Percentiles rank a stretch among this genome's conserved stretches.
Evolutionary conservation across 2,329 filamentous ascomycete species (phyloP).

Genomic region (Exophiala sideris): DNA sequence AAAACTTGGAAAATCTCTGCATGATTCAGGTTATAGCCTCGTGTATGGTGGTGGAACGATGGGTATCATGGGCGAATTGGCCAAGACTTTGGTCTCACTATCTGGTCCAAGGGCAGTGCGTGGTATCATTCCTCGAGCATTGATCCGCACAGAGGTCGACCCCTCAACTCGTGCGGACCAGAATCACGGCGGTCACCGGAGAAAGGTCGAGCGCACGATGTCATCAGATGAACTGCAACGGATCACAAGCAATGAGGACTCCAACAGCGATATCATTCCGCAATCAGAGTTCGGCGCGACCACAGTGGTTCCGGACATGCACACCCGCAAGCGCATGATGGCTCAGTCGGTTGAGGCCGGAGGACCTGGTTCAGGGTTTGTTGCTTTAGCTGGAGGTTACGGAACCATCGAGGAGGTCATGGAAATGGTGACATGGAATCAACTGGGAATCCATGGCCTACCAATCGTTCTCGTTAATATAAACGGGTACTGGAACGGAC

Average conservation of each 20-base stretch:
- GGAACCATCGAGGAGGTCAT: conserved; percentile 95
- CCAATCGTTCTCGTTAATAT: conserved; percentile 83
- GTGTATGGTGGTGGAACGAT: conserved; percentile 95
- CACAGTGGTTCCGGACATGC: conserved; percentile 92
- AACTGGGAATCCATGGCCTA: conserved; percentile 82
- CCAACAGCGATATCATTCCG: conserved; percentile 31
- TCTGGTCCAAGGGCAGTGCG: conserved; percentile 79
- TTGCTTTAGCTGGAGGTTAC: conserved; percentile 84
- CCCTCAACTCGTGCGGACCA: conserved; percentile 14
- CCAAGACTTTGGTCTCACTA: conserved; percentile 78
- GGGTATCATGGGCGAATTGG: conserved; percentile 92
- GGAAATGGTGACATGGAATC: conserved; percentile 93
- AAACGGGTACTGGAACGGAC: conserved; percentile 85
- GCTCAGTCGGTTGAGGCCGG: conserved; percentile 79
- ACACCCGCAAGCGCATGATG: conserved; percentile 93
- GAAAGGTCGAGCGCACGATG: conserved; percentile 53
- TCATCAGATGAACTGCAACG: conserved; percentile 51
- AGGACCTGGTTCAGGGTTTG: conserved; percentile 80
- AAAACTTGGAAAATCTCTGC: conserved; percentile 68
- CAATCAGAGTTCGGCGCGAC: conserved; percentile 68
- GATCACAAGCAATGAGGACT: conserved; percentile 28
- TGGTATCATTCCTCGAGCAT: conserved; percentile 85
- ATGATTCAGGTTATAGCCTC: conserved; percentile 71
- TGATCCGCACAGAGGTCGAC: conserved; percentile 67
- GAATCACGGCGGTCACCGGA: conserved; percentile 9